Percentiles rank a stretch among this genome's conserved stretches.
Conservation (phyloP, 148 eudicot species). For the Beta vulgaris region DNA sequence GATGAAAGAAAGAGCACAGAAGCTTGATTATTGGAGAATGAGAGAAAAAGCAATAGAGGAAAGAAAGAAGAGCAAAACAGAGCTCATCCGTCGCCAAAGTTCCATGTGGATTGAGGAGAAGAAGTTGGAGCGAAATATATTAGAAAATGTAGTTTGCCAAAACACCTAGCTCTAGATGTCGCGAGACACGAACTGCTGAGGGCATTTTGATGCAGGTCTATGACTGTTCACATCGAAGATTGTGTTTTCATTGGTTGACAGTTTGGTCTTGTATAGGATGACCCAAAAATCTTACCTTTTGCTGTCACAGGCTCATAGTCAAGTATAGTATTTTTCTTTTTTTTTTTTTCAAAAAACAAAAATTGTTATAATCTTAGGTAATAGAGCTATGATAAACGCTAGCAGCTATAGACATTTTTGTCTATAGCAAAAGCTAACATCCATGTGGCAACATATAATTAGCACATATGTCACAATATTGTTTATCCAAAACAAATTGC, state of each 20-base stretch:
- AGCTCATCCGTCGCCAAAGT: constrained; percentile 56
- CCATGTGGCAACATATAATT: no score
- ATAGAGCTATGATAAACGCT: no score
- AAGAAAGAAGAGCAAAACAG: constrained; percentile 50
- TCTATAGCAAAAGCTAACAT: no score
- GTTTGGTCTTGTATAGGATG: constrained; percentile 3
- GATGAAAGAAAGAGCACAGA: constrained; percentile 79
- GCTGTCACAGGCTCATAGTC: no score
- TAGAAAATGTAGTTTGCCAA: constrained; percentile 28
- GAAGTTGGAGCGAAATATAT: constrained; percentile 34
- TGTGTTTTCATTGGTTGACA: constrained; percentile 2
- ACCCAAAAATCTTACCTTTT: neutral
- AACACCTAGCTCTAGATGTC: constrained; percentile 13
- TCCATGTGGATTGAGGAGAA: constrained; percentile 69
- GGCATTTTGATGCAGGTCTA: neutral
- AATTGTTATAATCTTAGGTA: no score
- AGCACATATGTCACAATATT: no score
- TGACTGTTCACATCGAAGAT: neutral
- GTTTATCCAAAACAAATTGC: no score
- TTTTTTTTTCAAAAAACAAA: no score
- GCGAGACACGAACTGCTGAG: neutral
- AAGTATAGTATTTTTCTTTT: no score
- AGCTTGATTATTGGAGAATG: constrained; percentile 76
- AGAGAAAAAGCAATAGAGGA: constrained; percentile 41
- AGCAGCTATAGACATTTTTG: no score